Evolutionary conservation across 176 grass and related monocot genomes (phyloP).

Genomic region (maize (Zea mays)): Zm-B73-REFERENCE-NAM-5.0 NC_050100.1:175275001-175275500

Average conservation of each 20-base stretch:
- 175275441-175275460: not conserved
- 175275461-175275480: slow-evolving; percentile 3
- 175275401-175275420: not conserved
- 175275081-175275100: too few species aligned
- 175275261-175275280: too few species aligned
- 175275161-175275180: too few species aligned
- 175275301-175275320: slow-evolving; percentile 1
- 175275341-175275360: slow-evolving; percentile 18
- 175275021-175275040: too few species aligned
- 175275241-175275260: too few species aligned
- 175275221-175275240: not conserved
- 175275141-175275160: too few species aligned
- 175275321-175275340: not conserved
- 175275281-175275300: not conserved
- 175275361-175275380: not conserved
- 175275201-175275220: not conserved
- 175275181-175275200: too few species aligned
- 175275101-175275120: too few species aligned
- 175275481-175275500: not conserved
- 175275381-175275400: not conserved
- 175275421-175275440: not conserved
- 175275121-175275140: too few species aligned
- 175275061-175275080: too few species aligned
- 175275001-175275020: too few species aligned
- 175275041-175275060: too few species aligned